phyloP scores from a whole-genome alignment of 1,139 yeast species.

The Meyerozyma carpophila region DNA sequence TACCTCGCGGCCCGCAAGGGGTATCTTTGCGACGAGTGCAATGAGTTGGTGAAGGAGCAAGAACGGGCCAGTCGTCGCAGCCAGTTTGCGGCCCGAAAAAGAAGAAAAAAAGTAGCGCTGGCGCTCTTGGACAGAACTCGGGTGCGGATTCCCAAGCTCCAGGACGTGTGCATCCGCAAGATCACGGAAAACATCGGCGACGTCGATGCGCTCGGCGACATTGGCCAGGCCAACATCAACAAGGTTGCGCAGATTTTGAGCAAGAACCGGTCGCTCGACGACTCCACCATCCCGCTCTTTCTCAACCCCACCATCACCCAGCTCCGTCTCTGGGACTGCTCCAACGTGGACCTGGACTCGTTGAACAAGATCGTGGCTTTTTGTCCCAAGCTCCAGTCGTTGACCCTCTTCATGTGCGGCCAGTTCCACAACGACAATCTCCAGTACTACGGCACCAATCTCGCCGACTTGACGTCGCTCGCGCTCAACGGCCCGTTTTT shows the following conservation, averaged over 20 bases:
- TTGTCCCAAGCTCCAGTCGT: constrained; percentile 65
- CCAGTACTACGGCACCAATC: constrained; percentile 53
- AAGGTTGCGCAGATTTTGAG: constrained; percentile 72
- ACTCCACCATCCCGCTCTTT: constrained; percentile 67
- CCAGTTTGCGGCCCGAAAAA: constrained; percentile 61
- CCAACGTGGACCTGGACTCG: constrained; percentile 64
- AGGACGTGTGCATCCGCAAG: constrained; percentile 70
- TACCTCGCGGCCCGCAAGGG: constrained; percentile 45
- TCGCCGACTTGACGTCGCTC: constrained; percentile 47
- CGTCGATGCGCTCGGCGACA: constrained; percentile 74
- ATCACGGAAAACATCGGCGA: constrained; percentile 72
- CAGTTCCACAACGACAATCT: constrained; percentile 77
- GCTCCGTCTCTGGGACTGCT: constrained; percentile 89
- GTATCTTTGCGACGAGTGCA: constrained; percentile 64
- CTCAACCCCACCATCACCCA: constrained; percentile 51
- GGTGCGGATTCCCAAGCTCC: constrained; percentile 62
- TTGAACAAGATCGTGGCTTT: constrained; percentile 67
- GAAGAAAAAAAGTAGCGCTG: constrained; percentile 74
- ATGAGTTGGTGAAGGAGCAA: constrained; percentile 35
- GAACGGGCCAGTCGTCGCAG: constrained; percentile 44
- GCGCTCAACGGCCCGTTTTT: constrained; percentile 84
- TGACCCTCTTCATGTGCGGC: constrained; percentile 89
- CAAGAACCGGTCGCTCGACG: constrained; percentile 72
- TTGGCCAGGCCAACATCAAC: constrained; percentile 59
- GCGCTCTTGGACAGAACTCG: constrained; percentile 72